Evolutionary conservation across 345 rosid species (phyloP).

Genomic region (Hibiscus trionum): DNA sequence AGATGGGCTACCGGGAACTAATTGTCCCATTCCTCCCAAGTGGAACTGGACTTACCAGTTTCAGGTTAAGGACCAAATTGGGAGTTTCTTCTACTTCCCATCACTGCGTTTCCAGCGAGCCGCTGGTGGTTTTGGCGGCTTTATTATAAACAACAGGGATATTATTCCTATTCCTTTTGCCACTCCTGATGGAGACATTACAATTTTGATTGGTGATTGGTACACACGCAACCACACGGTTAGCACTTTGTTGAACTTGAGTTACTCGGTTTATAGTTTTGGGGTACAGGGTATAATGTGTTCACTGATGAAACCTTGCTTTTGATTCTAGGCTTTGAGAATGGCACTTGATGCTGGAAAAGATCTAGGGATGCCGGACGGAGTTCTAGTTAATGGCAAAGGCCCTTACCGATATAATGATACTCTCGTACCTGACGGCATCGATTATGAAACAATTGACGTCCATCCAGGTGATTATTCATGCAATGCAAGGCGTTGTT

Average conservation of each 20-base stretch:
- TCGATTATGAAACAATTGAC: slow-evolving; percentile 60
- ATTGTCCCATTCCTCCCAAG: slow-evolving; percentile 96
- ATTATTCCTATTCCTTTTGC: slow-evolving; percentile 80
- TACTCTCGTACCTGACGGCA: slow-evolving; percentile 76
- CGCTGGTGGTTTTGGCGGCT: slow-evolving; percentile 85
- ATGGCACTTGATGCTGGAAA: slow-evolving; percentile 83
- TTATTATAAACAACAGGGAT: slow-evolving; percentile 66
- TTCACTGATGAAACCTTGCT: not conserved
- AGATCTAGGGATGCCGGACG: slow-evolving; percentile 95
- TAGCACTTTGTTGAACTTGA: slow-evolving; percentile 22
- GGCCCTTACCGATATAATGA: slow-evolving; percentile 87
- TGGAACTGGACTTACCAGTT: slow-evolving; percentile 99
- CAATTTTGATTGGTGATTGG: slow-evolving; percentile 88
- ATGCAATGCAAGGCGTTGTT: not conserved
- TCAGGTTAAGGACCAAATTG: slow-evolving; percentile 97
- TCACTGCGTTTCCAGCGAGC: slow-evolving; percentile 91
- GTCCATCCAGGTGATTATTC: slow-evolving; percentile 78
- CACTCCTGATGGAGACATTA: slow-evolving; percentile 74
- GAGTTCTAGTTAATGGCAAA: slow-evolving; percentile 94
- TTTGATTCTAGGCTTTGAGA: slow-evolving; percentile 66
- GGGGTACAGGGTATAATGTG: not conserved
- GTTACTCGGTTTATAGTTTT: not conserved
- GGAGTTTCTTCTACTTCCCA: slow-evolving; percentile 98
- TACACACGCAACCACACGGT: slow-evolving; percentile 91
- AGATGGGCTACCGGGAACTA: slow-evolving; percentile 91